Percentiles rank a stretch among this genome's conserved stretches.
phyloP scores from a whole-genome alignment of 2,329 filamentous ascomycete genomes.

The Gliomastix tumulicola region DNA sequence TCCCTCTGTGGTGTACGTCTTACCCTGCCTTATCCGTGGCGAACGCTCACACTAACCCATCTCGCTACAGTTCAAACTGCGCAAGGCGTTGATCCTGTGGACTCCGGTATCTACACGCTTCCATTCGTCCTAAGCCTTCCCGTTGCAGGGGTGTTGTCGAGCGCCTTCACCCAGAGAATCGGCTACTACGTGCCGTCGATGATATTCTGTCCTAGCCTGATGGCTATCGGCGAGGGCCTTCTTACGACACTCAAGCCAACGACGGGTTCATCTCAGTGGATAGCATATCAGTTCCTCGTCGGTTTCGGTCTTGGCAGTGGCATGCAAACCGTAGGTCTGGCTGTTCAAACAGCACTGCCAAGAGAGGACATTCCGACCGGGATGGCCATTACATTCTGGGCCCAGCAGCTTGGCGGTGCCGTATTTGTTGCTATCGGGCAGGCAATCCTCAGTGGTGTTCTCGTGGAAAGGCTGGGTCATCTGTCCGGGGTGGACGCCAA shows the following conservation, averaged over 20 bases:
- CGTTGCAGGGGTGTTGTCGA: slow-evolving; percentile 40
- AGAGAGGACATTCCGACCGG: slow-evolving; percentile 47
- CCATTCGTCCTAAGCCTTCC: slow-evolving; percentile 50
- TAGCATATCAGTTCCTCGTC: slow-evolving; percentile 19
- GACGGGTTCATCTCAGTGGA: slow-evolving; percentile 11
- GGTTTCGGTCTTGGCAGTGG: slow-evolving; percentile 31
- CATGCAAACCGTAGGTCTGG: slow-evolving; percentile 47
- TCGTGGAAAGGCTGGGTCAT: slow-evolving; percentile 19
- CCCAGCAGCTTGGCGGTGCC: slow-evolving; percentile 52
- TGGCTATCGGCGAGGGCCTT: slow-evolving; percentile 23
- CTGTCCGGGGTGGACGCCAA: slow-evolving; percentile 30
- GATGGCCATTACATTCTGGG: slow-evolving; percentile 49
- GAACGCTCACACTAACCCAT: background rate
- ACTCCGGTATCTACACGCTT: slow-evolving; percentile 51
- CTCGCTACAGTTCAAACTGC: slow-evolving; percentile 36
- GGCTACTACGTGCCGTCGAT: slow-evolving; percentile 53
- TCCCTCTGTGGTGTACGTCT: slow-evolving; percentile 46
- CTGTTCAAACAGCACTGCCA: slow-evolving; percentile 46
- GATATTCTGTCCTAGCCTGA: slow-evolving; percentile 14
- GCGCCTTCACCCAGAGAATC: slow-evolving; percentile 39
- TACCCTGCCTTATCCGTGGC: too few relatives aligned
- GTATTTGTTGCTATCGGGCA: slow-evolving; percentile 52
- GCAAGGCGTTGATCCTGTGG: slow-evolving; percentile 40
- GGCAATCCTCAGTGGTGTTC: slow-evolving; percentile 40
- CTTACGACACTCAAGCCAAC: slow-evolving; percentile 12